Percentiles rank a stretch among this genome's conserved stretches.
Evolutionary conservation across 495 filamentous ascomycete genomes (phyloP).

Genomic region (Penicillium egyptiacum): DNA sequence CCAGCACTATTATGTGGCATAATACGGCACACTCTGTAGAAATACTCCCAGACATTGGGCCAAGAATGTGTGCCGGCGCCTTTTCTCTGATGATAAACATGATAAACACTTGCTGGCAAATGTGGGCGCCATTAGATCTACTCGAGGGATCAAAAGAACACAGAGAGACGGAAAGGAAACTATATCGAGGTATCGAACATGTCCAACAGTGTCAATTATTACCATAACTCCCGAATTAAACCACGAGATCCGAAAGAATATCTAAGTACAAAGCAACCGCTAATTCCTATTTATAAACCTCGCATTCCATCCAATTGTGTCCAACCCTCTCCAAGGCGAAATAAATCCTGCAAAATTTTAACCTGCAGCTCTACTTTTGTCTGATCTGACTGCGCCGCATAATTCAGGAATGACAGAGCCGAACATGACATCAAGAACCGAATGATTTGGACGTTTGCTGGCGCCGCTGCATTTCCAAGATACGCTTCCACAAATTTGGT

Average conservation of each 20-base stretch:
- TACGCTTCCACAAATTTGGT: neutral
- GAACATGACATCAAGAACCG: constrained; percentile 2
- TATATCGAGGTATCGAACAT: neutral
- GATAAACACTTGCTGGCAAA: neutral
- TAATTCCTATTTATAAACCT: neutral
- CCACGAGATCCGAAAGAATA: neutral
- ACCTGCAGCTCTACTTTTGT: constrained; percentile 1
- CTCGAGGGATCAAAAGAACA: too few species aligned
- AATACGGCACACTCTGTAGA: neutral
- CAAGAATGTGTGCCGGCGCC: too few species aligned
- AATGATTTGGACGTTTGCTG: neutral
- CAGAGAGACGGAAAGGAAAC: neutral
- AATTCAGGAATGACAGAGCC: constrained; percentile 1
- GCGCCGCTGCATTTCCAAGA: neutral
- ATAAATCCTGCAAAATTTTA: neutral
- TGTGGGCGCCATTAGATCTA: neutral
- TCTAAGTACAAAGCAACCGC: neutral
- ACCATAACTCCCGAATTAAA: constrained; percentile 1
- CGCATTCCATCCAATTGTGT: neutral
- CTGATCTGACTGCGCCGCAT: neutral
- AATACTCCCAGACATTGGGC: neutral
- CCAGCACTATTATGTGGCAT: neutral
- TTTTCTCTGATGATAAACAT: neutral
- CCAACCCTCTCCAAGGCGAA: neutral
- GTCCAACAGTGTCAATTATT: neutral